Base-by-base conservation (phyloP, 148 eudicot species). In the Amaranthus hypochondriacus region DNA sequence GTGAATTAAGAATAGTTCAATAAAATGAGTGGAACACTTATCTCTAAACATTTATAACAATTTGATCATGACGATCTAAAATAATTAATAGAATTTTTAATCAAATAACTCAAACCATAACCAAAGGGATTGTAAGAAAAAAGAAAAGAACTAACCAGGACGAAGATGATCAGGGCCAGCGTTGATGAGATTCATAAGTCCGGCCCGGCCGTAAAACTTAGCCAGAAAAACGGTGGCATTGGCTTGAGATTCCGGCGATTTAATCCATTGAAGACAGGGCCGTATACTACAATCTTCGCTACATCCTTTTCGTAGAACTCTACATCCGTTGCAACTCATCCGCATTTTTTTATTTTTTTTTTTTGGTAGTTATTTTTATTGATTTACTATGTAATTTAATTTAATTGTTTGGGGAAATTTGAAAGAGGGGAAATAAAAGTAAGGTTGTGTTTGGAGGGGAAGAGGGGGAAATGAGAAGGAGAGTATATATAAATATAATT, bases 121-220 rank as follows among this genome's bases (percentile, higher is more conserved):
- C 5, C 4, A 9, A 28, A 28, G 0, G 1, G 39, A 28, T 28
- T 9, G 15, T 4, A 49, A 44, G 2, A 39, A 28, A 13, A 43
- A 63, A 0, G 7, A 10, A 44, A 56, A 39, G 14, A 2, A 80
- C 70, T 48, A n/a, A 92, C 97, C 94, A 80, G 94, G 94, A 9
- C 97, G 92, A 75, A 88, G 90, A 66, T 89, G 89, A 4, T 75
- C 67, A 42, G 97, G 94, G 43, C 85, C 97, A 57, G 90, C 82
- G 80, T 85, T 86, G 79, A 92, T 71, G 77, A 89, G 95, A 75
- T 92, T 92, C 50, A 89, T 70, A 52, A 92, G 89, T 3, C 97
- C 97, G 28, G 97, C 97, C 5, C 95, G 92, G 65, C 97, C 97
- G 66, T 92, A 92, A 70, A 92, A 92, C 71, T 92, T 92, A n/a